These are phyloP conservation scores for Kazachstania taianensis DNA, from an alignment of 805 yeast genomes.

Conservation along the genomic window DNA sequence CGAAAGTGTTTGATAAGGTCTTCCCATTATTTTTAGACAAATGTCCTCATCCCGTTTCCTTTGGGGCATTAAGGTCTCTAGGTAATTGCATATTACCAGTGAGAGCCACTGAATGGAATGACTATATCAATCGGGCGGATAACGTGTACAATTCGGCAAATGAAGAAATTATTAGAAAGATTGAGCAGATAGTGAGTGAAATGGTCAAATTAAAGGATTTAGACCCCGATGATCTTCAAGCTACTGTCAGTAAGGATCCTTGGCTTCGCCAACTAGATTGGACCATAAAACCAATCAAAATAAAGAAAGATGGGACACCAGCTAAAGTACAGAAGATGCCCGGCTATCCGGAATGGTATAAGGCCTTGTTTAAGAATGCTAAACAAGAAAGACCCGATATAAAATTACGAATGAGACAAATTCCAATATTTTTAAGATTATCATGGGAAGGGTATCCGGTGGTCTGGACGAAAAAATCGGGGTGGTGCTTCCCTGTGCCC, in stretches of 20 bases:
- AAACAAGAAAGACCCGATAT: constrained; percentile 39
- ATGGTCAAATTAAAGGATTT: constrained; percentile 39
- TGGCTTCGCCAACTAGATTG: constrained; percentile 91
- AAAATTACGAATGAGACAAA: constrained; percentile 60
- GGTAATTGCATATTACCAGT: constrained; percentile 74
- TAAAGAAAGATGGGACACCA: constrained; percentile 61
- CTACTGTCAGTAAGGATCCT: constrained; percentile 45
- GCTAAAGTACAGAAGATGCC: constrained; percentile 69
- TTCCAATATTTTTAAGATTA: constrained; percentile 66
- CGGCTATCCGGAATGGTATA: constrained; percentile 92
- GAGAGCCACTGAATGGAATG: constrained; percentile 53
- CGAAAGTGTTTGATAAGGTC: constrained; percentile 52
- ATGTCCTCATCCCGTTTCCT: constrained; percentile 90
- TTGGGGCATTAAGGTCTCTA: constrained; percentile 72
- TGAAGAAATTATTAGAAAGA: constrained; percentile 43
- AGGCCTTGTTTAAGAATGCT: constrained; percentile 38
- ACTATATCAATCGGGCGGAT: constrained; percentile 65
- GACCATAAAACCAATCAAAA: constrained; percentile 50
- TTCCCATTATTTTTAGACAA: constrained; percentile 56
- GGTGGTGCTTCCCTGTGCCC: constrained; percentile 80
- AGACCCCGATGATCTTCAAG: constrained; percentile 1
- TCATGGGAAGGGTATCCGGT: constrained; percentile 83
- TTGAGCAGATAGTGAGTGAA: constrained; percentile 50
- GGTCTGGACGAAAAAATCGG: constrained; percentile 64
- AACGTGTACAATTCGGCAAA: constrained; percentile 49